Conservation (phyloP, 1,284 basidiomycete genomes). For the Ceratobasidium sp. region DNA sequence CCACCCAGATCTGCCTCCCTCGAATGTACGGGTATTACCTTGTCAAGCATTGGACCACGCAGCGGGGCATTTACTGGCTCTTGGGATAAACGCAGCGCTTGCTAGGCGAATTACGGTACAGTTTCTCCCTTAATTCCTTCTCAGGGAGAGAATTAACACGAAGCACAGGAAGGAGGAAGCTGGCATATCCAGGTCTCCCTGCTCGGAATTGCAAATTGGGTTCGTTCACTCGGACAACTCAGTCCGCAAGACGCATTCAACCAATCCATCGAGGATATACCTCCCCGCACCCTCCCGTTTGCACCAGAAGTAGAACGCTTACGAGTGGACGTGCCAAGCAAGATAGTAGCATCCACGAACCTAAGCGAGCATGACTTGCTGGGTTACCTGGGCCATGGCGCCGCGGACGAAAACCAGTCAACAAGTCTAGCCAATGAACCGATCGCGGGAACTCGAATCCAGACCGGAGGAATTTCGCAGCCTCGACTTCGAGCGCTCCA, state of each 20-base stretch:
- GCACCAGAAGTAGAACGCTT: neutral
- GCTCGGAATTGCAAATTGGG: slow-evolving; percentile 62
- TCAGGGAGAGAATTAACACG: neutral
- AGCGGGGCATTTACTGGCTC: slow-evolving; percentile 65
- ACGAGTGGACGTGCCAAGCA: neutral
- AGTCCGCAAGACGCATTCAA: slow-evolving; percentile 45
- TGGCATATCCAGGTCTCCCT: slow-evolving; percentile 68
- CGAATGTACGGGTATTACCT: slow-evolving; percentile 56
- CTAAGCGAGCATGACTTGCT: neutral
- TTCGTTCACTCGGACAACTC: slow-evolving; percentile 61
- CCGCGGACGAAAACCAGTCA: neutral
- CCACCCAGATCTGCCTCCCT: slow-evolving; percentile 45
- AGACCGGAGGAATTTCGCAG: neutral
- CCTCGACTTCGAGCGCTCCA: slow-evolving; percentile 54
- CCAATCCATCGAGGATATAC: neutral
- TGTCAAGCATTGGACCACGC: slow-evolving; percentile 70
- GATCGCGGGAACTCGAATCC: neutral
- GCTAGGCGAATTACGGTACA: slow-evolving; percentile 59
- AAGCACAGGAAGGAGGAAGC: slow-evolving; percentile 62
- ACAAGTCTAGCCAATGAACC: no score
- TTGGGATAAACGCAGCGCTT: slow-evolving; percentile 64
- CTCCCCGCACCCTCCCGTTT: neutral
- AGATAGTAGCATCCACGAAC: neutral
- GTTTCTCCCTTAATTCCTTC: neutral
- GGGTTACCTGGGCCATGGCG: neutral